A percentile compares a stretch with the other conserved stretches of the same genome.
These are phyloP conservation scores for Coemansia sp. DNA, from an alignment of 192 early-diverging fungal genomes.

Conservation along the genomic window DNA sequence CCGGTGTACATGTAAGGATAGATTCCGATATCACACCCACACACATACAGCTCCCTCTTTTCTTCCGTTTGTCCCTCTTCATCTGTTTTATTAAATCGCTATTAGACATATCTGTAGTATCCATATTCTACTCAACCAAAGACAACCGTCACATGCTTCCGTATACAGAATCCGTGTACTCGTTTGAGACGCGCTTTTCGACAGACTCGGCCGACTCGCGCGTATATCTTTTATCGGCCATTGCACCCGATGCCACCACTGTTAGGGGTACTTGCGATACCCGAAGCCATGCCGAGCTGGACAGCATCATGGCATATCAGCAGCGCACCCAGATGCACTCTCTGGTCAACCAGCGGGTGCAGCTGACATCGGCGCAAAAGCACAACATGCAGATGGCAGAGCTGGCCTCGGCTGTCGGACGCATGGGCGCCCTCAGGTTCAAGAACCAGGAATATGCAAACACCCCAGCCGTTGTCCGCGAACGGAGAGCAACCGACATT, in stretches of 20 bases:
- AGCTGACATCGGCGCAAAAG: conserved; percentile 22
- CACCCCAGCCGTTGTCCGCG: not conserved
- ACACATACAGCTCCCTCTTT: not conserved
- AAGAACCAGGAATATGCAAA: conserved; percentile 37
- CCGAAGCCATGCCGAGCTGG: not conserved
- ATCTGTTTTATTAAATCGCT: not conserved
- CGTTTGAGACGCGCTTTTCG: conserved; percentile 27
- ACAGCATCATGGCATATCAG: not conserved
- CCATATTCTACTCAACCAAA: not conserved
- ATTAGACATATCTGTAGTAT: not conserved
- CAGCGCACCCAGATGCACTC: conserved; percentile 8
- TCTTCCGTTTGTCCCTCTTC: conserved; percentile 11
- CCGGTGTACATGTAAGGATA: too few relatives aligned
- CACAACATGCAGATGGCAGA: conserved; percentile 41
- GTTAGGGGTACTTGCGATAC: not conserved
- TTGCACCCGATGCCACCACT: not conserved
- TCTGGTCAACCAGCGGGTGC: conserved; percentile 34
- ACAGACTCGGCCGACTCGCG: conserved; percentile 33
- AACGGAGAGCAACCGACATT: conserved; percentile 32
- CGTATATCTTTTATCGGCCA: conserved; percentile 15
- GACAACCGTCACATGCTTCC: not conserved
- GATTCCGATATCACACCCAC: too few relatives aligned
- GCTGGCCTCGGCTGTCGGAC: conserved; percentile 25
- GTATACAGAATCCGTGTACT: conserved; percentile 19
- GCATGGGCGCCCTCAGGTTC: conserved; percentile 42